A percentile compares a stretch with the other conserved stretches of the same genome.
These are phyloP conservation scores for Fusarium annulatum DNA, from an alignment of 2,329 filamentous ascomycete genomes.

Conservation along the genomic window DNA sequence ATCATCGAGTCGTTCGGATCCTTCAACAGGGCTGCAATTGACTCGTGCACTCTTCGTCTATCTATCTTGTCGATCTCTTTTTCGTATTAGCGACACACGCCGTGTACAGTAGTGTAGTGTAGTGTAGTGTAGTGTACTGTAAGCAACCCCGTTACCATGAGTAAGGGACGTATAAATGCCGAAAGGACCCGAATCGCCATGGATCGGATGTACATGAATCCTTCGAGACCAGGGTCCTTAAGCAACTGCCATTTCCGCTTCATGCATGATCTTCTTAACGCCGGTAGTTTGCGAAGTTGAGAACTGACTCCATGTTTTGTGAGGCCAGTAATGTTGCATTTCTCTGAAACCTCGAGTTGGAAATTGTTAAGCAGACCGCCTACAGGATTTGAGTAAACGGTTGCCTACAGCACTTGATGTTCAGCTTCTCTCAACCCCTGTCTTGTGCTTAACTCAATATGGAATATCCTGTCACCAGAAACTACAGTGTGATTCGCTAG, in stretches of 20 bases:
- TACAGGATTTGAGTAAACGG: neutral
- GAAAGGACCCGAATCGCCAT: slow-evolving; percentile 1
- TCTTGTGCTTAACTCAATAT: neutral
- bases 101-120: neutral
- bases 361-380: slow-evolving; percentile 44
- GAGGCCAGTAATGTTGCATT: neutral
- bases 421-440: neutral
- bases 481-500: neutral
- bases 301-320: neutral
- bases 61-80: neutral
- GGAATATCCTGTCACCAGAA: neutral
- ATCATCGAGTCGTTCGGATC: neutral
- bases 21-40: neutral
- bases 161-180: slow-evolving; percentile 1
- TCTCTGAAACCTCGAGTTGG: neutral
- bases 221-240: neutral
- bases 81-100: neutral
- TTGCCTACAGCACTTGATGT: neutral
- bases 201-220: neutral
- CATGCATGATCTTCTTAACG: neutral
- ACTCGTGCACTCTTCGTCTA: neutral
- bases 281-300: neutral
- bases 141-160: neutral
- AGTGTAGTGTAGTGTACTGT: neutral
- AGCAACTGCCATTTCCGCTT: neutral